Percentiles rank a stretch among this genome's conserved stretches.
Evolutionary conservation across 2,329 filamentous ascomycete species (phyloP).

Genomic region (Aquanectria penicillioides): DNA sequence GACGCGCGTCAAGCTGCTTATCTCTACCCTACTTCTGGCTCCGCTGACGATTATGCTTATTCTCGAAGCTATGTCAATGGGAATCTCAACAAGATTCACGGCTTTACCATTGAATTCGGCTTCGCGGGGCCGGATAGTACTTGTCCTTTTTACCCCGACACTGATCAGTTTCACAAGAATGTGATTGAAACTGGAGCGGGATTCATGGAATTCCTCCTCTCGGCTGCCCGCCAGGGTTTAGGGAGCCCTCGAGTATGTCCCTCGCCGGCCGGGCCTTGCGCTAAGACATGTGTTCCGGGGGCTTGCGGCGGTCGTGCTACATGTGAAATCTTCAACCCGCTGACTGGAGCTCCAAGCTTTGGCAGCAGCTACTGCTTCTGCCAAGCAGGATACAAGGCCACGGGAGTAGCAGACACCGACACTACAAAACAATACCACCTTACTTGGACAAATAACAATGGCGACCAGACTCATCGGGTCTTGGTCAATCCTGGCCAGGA

Average conservation of each 20-base stretch:
- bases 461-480: conserved; percentile 8
- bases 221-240: not conserved
- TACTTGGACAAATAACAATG: conserved; percentile 4
- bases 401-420: not conserved
- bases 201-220: conserved; percentile 50
- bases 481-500: not conserved
- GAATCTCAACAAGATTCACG: conserved; percentile 47
- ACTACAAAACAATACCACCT: not conserved
- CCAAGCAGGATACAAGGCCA: conserved; percentile 9
- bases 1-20: not conserved
- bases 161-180: conserved; percentile 46
- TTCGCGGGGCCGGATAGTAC: conserved; percentile 43
- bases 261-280: not conserved
- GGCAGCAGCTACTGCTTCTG: conserved; percentile 10
- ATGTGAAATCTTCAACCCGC: conserved; percentile 6
- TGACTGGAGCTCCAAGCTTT: not conserved
- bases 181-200: conserved; percentile 50
- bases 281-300: not conserved
- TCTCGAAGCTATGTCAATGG: conserved; percentile 47
- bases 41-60: conserved; percentile 52
- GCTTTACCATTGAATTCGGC: conserved; percentile 53
- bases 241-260: not conserved
- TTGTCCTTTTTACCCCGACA: conserved; percentile 49
- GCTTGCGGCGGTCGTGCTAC: not conserved
- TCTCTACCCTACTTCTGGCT: conserved; percentile 44